Conservation (phyloP, 164 flowering plant species). For the Aristolochia contorta region DNA sequence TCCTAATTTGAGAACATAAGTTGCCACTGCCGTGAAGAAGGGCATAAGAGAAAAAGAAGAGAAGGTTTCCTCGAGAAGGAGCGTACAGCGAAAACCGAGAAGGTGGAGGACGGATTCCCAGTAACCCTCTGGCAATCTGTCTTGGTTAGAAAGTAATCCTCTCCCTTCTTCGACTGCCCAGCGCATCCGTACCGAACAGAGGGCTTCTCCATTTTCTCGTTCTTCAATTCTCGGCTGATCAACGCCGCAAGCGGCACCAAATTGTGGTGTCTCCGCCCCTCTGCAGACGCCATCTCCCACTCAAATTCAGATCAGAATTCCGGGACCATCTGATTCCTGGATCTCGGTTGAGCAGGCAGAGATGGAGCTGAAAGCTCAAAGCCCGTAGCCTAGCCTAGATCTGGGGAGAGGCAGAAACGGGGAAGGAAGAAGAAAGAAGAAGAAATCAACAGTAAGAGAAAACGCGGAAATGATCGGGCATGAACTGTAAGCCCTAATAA, state of each 20-base stretch:
- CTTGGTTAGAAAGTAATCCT: constrained; percentile 12
- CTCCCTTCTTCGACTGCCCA: constrained; percentile 21
- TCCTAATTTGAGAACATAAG: neutral
- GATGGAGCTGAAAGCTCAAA: neutral
- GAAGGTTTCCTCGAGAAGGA: neutral
- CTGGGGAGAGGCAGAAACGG: neutral
- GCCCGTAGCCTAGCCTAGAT: neutral
- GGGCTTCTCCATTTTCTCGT: constrained; percentile 18
- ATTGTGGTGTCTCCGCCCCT: constrained; percentile 8
- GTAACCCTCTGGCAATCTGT: constrained; percentile 16
- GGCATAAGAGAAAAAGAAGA: neutral
- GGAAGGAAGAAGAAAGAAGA: neutral
- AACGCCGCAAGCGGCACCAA: constrained; percentile 22
- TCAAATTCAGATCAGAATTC: neutral
- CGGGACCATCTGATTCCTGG: neutral
- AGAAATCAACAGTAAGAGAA: constrained; percentile 6
- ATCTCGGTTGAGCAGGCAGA: neutral
- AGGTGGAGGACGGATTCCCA: constrained; percentile 10
- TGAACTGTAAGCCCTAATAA: constrained; percentile 5
- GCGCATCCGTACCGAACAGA: constrained; percentile 16
- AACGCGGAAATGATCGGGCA: constrained; percentile 8
- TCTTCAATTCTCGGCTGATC: constrained; percentile 17
- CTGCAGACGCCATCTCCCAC: constrained; percentile 6
- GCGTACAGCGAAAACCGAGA: constrained; percentile 15
- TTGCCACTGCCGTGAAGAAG: neutral